These are phyloP conservation scores for Cyclanthera cordifolia DNA, from an alignment of 306 rosid species.

Conservation along the genomic window DNA sequence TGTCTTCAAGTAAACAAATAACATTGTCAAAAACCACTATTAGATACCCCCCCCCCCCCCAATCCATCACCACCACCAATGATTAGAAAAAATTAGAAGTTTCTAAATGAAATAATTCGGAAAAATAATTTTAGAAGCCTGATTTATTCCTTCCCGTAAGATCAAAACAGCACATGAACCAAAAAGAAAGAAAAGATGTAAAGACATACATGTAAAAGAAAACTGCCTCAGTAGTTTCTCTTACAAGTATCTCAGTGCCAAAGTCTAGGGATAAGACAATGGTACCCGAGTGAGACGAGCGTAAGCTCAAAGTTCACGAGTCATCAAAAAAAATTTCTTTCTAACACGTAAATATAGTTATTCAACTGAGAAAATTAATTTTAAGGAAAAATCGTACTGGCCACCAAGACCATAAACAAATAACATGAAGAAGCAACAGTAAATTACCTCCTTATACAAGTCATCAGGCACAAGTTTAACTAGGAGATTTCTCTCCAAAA, in stretches of 20 bases:
- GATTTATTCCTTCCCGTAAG: background rate
- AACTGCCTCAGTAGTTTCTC: background rate
- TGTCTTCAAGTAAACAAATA: background rate
- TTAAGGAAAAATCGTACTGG: background rate
- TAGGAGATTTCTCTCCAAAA: conserved; percentile 41
- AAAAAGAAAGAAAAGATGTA: background rate
- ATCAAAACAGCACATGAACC: background rate
- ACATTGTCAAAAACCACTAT: background rate
- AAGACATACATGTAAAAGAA: background rate
- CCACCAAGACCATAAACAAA: background rate
- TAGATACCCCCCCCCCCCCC: background rate
- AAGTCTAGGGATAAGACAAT: too few species aligned
- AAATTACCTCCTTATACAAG: conserved; percentile 54
- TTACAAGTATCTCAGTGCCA: too few species aligned
- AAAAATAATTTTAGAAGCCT: background rate
- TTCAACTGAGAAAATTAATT: background rate
- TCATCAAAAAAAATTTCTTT: too few species aligned
- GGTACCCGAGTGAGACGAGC: too few species aligned
- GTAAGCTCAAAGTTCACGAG: too few species aligned
- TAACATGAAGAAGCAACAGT: background rate
- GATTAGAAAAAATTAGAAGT: background rate
- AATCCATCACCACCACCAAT: too few species aligned
- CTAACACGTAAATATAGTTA: background rate
- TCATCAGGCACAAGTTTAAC: conserved; percentile 30
- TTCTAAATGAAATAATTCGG: background rate